Percentiles rank a stretch among this genome's conserved stretches.
These are phyloP conservation scores for Aphanomyces astaci DNA, from an alignment of 352 stramenopile genomes.

Conservation along the genomic window DNA sequence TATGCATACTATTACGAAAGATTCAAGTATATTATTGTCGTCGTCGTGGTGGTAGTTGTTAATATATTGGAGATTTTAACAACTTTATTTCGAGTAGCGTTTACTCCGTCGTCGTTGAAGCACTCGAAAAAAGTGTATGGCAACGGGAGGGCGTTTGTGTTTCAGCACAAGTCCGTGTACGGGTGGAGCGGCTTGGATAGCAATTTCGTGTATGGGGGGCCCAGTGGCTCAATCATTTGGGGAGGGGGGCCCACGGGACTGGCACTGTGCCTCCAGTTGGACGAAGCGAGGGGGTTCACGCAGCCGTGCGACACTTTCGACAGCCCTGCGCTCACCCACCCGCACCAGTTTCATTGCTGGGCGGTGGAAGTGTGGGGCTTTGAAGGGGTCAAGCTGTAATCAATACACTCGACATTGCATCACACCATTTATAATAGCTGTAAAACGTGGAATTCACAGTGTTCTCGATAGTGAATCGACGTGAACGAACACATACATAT, in stretches of 20 bases:
- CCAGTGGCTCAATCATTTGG: conserved; percentile 44
- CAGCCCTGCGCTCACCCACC: conserved; percentile 40
- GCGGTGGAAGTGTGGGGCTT: conserved; percentile 68
- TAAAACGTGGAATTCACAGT: too few relatives aligned
- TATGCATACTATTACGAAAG: not conserved
- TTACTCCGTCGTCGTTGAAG: conserved; percentile 60
- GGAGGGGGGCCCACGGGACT: conserved; percentile 60
- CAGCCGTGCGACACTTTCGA: conserved; percentile 57
- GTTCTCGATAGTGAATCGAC: too few relatives aligned
- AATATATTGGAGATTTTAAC: not conserved
- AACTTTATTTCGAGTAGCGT: conserved; percentile 26
- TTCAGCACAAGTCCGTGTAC: conserved; percentile 45
- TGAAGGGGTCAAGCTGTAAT: conserved; percentile 50
- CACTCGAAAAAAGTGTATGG: conserved; percentile 45
- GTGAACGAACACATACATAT: too few relatives aligned
- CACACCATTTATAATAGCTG: too few relatives aligned
- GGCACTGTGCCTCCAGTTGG: conserved; percentile 57
- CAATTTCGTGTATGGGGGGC: conserved; percentile 61
- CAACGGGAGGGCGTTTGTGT: conserved; percentile 72
- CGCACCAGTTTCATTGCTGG: conserved; percentile 50
- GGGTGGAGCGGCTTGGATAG: conserved; percentile 54
- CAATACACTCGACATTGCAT: too few relatives aligned
- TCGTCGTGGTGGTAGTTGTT: not conserved
- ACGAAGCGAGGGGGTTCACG: conserved; percentile 63
- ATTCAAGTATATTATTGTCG: too few relatives aligned